These are phyloP conservation scores for Melampsora larici-populina DNA, from an alignment of 1,284 basidiomycete genomes.

Conservation along the genomic window DNA sequence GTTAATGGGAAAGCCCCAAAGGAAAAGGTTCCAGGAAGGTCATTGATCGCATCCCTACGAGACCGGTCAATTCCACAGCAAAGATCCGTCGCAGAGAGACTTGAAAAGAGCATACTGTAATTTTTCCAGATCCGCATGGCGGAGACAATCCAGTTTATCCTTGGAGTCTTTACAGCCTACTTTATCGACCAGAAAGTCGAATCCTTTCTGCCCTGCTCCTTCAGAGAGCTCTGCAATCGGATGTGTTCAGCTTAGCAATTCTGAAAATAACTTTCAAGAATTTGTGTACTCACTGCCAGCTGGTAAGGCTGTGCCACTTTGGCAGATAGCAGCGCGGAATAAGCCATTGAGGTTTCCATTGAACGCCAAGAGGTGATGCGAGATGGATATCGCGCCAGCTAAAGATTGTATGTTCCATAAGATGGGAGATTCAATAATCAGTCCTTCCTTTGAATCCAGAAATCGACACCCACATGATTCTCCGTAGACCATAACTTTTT, in stretches of 20 bases:
- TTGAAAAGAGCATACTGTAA: constrained; percentile 31
- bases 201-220: constrained; percentile 32
- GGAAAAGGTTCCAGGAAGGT: constrained; percentile 33
- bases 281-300: constrained; percentile 8
- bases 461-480: constrained; percentile 6
- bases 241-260: not conserved
- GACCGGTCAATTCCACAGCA: not conserved
- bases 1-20: constrained; percentile 28
- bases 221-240: constrained; percentile 32
- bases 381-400: constrained; percentile 42
- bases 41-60: constrained; percentile 18
- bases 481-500: constrained; percentile 51
- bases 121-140: constrained; percentile 17
- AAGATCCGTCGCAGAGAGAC: not conserved
- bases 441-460: not conserved
- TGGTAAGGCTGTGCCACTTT: constrained; percentile 39
- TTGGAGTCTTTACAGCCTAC: constrained; percentile 6
- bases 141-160: constrained; percentile 26
- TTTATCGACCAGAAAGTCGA: constrained; percentile 12
- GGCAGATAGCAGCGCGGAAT: constrained; percentile 38
- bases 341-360: too few species aligned
- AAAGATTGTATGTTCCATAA: not conserved
- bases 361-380: constrained; percentile 41
- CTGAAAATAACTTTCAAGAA: not conserved
- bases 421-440: not conserved